Conservation (phyloP, 768 basidiomycete genomes). For the Amanita brunnescens region DNA sequence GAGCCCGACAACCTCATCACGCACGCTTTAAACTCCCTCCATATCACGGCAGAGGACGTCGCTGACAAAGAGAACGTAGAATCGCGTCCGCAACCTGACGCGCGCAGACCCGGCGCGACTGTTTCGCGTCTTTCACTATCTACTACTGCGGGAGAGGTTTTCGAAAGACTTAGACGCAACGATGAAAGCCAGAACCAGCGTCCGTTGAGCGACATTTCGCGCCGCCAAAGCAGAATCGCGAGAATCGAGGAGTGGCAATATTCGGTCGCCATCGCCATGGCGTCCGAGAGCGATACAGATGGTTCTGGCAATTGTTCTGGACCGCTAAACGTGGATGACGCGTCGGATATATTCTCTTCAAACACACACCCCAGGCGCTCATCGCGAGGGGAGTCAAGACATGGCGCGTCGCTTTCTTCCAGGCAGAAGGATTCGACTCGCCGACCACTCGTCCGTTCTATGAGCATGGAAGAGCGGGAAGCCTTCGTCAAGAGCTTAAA, state of each 20-base stretch:
- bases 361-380: background rate
- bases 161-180: constrained; percentile 4
- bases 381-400: background rate
- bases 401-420: constrained; percentile 10
- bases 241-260: constrained; percentile 5
- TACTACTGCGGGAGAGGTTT: constrained; percentile 3
- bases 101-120: background rate
- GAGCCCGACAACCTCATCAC: constrained; percentile 16
- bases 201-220: background rate
- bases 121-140: constrained; percentile 3
- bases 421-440: constrained; percentile 1
- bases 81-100: background rate
- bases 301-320: background rate
- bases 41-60: constrained; percentile 19
- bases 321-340: background rate
- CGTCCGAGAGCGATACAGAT: background rate
- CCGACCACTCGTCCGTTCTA: constrained; percentile 33
- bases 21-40: constrained; percentile 39
- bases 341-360: background rate
- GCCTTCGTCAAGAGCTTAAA: constrained; percentile 39
- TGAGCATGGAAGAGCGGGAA: constrained; percentile 46
- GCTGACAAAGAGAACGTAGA: background rate
- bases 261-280: background rate
- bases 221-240: background rate
- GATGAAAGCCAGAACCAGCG: background rate